A percentile compares a stretch with the other conserved stretches of the same genome.
Evolutionary conservation across 176 grass and related monocot genomes (phyloP).

Genomic region (Oryza australiensis): DNA sequence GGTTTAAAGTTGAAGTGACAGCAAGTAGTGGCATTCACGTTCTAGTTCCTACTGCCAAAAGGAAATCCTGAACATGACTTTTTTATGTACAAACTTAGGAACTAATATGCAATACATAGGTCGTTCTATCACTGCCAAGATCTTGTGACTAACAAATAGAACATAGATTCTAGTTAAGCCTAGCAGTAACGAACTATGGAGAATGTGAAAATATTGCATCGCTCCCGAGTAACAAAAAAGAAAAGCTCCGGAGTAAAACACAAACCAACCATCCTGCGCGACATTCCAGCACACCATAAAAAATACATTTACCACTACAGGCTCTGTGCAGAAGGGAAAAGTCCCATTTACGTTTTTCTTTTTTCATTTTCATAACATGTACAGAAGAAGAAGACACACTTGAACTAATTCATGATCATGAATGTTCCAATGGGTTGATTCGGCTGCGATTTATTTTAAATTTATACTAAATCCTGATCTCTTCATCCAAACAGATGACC

Average conservation of each 20-base stretch:
- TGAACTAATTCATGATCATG: neutral
- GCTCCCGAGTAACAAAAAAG: neutral
- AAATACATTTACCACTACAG: neutral
- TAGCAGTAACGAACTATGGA: neutral
- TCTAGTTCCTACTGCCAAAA: conserved; percentile 1
- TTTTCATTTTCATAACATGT: neutral
- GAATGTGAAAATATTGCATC: neutral
- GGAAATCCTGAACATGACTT: neutral
- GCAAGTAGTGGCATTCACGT: conserved; percentile 1
- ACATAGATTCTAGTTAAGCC: neutral
- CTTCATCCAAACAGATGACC: neutral
- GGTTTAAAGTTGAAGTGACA: conserved; percentile 25
- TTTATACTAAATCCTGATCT: neutral
- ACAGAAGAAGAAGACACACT: neutral
- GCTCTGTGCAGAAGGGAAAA: neutral
- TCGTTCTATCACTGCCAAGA: neutral
- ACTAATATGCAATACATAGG: neutral
- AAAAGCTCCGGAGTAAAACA: neutral
- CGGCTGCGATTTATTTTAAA: neutral
- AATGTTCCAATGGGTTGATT: neutral
- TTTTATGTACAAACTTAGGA: neutral
- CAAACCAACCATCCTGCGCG: neutral
- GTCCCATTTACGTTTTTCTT: neutral
- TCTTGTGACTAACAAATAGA: neutral
- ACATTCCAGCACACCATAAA: neutral